Percentiles rank a stretch among this genome's conserved stretches.
Conservation (phyloP, 192 early-diverging fungal species). For the Coemansia reversa region DNA sequence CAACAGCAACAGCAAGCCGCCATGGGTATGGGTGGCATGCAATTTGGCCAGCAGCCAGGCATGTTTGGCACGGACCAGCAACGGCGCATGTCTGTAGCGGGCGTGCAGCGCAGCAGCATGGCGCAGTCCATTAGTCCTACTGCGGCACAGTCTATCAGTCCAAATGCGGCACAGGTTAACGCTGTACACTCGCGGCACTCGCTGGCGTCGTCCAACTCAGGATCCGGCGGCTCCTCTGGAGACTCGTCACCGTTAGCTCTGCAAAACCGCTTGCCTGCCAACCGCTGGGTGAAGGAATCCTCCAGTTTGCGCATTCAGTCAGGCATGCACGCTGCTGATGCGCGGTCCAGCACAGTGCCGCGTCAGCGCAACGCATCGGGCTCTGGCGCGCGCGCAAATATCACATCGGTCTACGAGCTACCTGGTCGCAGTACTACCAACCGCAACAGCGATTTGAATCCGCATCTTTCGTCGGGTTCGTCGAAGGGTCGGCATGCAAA, state of each 20-base stretch:
- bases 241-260: constrained; percentile 42
- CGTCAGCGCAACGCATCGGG: constrained; percentile 33
- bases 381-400: constrained; percentile 28
- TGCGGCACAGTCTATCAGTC: constrained; percentile 18
- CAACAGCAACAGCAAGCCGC: constrained; percentile 18
- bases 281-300: constrained; percentile 54
- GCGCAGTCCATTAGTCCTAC: constrained; percentile 19
- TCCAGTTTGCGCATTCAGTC: constrained; percentile 42
- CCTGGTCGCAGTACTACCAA: constrained; percentile 34
- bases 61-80: constrained; percentile 33
- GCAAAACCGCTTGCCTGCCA: constrained; percentile 37
- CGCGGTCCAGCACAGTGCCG: constrained; percentile 46
- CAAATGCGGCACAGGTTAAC: constrained; percentile 17
- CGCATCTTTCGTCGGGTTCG: constrained; percentile 9
- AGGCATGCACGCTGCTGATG: constrained; percentile 12
- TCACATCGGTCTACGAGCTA: constrained; percentile 48
- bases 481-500: constrained; percentile 8
- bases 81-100: constrained; percentile 36
- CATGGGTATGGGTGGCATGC: neutral
- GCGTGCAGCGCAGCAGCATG: constrained; percentile 15
- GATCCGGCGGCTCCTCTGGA: constrained; percentile 41
- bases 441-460: constrained; percentile 4
- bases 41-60: constrained; percentile 7
- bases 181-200: constrained; percentile 49
- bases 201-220: constrained; percentile 46